phyloP scores from a whole-genome alignment of 1,284 basidiomycete species.

The Megacollybia platyphylla region DNA sequence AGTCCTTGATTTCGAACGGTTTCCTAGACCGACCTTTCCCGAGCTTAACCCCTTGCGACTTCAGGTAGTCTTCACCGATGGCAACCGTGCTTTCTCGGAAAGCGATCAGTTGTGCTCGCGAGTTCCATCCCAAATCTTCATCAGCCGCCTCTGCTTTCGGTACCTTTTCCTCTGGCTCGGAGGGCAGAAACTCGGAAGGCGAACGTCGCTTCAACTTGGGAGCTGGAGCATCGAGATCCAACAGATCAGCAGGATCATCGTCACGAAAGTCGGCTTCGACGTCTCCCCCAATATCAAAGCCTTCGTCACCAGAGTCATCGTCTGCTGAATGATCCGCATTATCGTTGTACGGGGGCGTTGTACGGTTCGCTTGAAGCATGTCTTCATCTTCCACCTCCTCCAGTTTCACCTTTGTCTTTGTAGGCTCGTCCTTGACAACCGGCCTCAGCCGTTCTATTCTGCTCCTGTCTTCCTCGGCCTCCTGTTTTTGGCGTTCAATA shows the following conservation, averaged over 20 bases:
- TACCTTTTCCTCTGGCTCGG: neutral
- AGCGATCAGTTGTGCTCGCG: constrained; percentile 8
- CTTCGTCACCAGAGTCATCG: neutral
- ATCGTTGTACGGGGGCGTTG: neutral
- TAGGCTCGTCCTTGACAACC: neutral
- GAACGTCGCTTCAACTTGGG: neutral
- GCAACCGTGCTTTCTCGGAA: constrained; percentile 9
- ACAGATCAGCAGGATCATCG: neutral
- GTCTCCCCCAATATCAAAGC: neutral
- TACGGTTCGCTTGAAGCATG: neutral
- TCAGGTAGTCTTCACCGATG: constrained; percentile 11
- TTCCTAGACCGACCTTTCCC: constrained; percentile 5
- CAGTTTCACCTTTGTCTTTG: neutral
- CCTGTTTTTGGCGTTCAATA: neutral
- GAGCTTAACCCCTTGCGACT: constrained; percentile 8
- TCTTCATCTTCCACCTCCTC: neutral
- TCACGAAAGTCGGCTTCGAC: neutral
- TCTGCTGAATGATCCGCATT: neutral
- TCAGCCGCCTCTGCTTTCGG: neutral
- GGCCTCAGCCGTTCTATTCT: neutral
- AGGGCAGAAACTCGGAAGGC: neutral
- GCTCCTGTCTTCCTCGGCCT: neutral
- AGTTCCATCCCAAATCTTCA: constrained; percentile 5
- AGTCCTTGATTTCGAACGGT: constrained; percentile 8
- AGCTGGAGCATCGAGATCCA: neutral